Base-by-base conservation (phyloP, 306 rosid genomes). In the Medicago lupulina region DNA sequence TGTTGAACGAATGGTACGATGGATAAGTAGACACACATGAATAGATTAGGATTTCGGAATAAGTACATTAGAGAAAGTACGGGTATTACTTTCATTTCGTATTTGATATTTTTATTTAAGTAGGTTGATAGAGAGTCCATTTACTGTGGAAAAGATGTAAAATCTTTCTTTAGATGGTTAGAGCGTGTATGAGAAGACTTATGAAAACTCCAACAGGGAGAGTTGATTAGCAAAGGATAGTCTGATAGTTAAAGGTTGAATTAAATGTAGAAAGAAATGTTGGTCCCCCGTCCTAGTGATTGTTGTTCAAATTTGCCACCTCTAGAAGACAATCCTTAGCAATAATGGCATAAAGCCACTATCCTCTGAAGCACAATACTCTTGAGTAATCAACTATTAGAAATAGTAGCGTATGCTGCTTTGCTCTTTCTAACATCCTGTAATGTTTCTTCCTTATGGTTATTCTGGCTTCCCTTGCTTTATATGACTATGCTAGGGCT, bases 361-460 rank as follows among this genome's bases (percentile, higher is more conserved):
- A 16, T 51, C 58, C 12, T 17, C 58, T 0, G 25, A 25, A 16
- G 58, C 23, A 16, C 23, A 16, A 51, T 51, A 51, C 17, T 7
- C 23, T 51, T 51, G 23, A 51, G 21, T 16, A 51, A 16, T 25
- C 21, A 51, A 51, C 23, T 51, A 51, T 17, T 17, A 16, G 10
- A 51, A 9, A 51, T 50, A 50, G 19, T 60, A 23, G 38, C 58
- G 31, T 17, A 31, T 55, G 53, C 34, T 78, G 71, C 49, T 60
- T 49, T 67, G 23, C 57, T 16, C 9, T 59, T 59, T 53, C 38
- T 13, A 25, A 49, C 44, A 28, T 59, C 44, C 75, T 41, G 16
- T 58, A 8, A 11, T 34, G 51, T 41, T 53, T 60, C 14, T 55
- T 50, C 47, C 34, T 38, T 64, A 25, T 72, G 51, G 40, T 63